Conservation (phyloP, 2,329 filamentous ascomycete species). For the Paraphoma chrysanthemicola region DNA sequence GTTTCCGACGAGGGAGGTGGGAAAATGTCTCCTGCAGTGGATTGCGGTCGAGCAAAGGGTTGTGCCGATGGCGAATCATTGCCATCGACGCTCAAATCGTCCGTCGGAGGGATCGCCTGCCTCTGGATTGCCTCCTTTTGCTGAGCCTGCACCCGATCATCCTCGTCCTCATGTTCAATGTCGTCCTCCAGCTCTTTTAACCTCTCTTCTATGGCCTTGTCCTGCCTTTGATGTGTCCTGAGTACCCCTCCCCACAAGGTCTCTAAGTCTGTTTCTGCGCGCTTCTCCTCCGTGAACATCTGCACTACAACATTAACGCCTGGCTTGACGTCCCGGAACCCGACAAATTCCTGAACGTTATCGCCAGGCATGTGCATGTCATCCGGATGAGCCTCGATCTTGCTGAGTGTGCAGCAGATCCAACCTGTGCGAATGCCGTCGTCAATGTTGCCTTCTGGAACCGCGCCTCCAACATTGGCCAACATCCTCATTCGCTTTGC, state of each 20-base stretch:
- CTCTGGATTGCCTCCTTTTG: not conserved
- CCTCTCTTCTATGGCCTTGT: conserved; percentile 40
- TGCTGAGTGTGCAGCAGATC: conserved; percentile 91
- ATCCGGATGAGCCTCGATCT: conserved; percentile 64
- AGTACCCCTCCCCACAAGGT: conserved; percentile 64
- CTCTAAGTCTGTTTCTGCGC: conserved; percentile 71
- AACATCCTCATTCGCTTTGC: conserved; percentile 82
- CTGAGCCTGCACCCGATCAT: not conserved
- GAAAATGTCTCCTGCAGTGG: conserved; percentile 35
- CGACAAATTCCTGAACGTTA: conserved; percentile 67
- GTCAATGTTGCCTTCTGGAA: conserved; percentile 68
- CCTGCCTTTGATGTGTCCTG: conserved; percentile 50
- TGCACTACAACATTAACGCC: conserved; percentile 72
- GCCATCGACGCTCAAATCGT: not conserved
- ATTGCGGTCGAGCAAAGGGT: conserved; percentile 24
- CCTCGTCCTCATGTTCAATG: conserved; percentile 17
- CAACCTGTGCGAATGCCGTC: conserved; percentile 92
- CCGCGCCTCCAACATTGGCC: conserved; percentile 67
- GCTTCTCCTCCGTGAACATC: conserved; percentile 74
- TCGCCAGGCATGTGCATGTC: conserved; percentile 39
- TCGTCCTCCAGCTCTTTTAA: conserved; percentile 30
- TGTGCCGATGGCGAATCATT: conserved; percentile 12
- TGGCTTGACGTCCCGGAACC: conserved; percentile 70
- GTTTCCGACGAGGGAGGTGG: conserved; percentile 22
- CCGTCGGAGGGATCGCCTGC: not conserved